A percentile compares a stretch with the other conserved stretches of the same genome.
Evolutionary conservation across 495 filamentous ascomycete genomes (phyloP).

Genomic region (Penicillium silybi): DNA sequence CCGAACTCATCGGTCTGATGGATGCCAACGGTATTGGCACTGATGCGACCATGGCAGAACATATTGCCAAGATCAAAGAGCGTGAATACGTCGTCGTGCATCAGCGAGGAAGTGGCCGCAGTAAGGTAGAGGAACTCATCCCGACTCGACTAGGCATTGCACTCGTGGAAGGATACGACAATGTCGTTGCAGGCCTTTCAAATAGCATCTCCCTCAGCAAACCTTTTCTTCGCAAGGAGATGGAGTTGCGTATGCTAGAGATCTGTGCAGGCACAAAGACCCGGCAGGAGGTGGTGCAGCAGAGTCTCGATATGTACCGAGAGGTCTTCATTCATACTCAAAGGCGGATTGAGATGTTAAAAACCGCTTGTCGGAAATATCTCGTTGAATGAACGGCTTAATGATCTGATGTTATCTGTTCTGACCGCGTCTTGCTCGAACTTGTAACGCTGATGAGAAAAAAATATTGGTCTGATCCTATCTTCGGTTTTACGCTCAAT

Average conservation of each 20-base stretch:
- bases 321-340: slow-evolving; percentile 76
- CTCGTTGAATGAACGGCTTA: slow-evolving; percentile 31
- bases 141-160: slow-evolving; percentile 88
- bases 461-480: background rate
- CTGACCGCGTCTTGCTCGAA: background rate
- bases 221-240: slow-evolving; percentile 96
- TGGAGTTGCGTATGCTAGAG: slow-evolving; percentile 91
- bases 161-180: slow-evolving; percentile 88
- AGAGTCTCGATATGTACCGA: slow-evolving; percentile 80
- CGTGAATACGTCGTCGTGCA: slow-evolving; percentile 73
- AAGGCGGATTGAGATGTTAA: slow-evolving; percentile 70
- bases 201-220: slow-evolving; percentile 84
- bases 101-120: slow-evolving; percentile 49
- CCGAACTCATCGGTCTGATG: slow-evolving; percentile 96
- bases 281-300: slow-evolving; percentile 66
- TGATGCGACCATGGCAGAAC: slow-evolving; percentile 98
- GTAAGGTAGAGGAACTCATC: slow-evolving; percentile 77
- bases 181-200: slow-evolving; percentile 63
- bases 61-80: slow-evolving; percentile 92
- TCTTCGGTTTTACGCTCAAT: background rate
- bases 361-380: slow-evolving; percentile 52
- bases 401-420: slow-evolving; percentile 4
- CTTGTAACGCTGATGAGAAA: background rate
- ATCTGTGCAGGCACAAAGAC: slow-evolving; percentile 86
- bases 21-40: slow-evolving; percentile 98